phyloP scores from a whole-genome alignment of 768 basidiomycete species.

The Rhodocollybia butyracea region DNA sequence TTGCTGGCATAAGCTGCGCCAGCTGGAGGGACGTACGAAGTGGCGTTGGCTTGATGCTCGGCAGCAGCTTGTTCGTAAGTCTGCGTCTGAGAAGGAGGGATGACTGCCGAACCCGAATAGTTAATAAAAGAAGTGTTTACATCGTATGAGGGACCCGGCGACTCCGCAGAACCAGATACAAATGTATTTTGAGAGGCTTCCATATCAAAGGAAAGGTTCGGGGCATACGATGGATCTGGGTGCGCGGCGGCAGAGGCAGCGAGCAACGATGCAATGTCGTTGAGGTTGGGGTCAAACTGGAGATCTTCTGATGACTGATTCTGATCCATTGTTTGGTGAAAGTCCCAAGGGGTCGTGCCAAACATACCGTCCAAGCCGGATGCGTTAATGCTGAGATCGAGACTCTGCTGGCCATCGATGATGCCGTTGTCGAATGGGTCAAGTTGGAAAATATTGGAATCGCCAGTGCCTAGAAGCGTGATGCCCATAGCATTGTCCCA shows the following conservation, averaged over 20 bases:
- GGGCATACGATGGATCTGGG: background rate
- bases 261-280: background rate
- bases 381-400: conserved; percentile 22
- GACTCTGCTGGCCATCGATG: conserved; percentile 9
- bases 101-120: background rate
- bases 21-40: conserved; percentile 49
- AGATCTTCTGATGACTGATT: background rate
- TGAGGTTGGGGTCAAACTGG: background rate
- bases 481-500: conserved; percentile 26
- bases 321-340: background rate
- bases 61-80: conserved; percentile 11
- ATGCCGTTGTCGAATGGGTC: conserved; percentile 22
- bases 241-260: too few relatives aligned
- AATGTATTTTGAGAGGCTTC: too few relatives aligned
- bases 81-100: background rate
- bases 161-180: too few relatives aligned
- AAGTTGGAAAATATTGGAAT: conserved; percentile 34
- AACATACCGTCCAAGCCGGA: conserved; percentile 32
- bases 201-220: too few relatives aligned
- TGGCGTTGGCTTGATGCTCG: conserved; percentile 7
- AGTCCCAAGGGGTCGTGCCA: conserved; percentile 2
- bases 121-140: too few relatives aligned
- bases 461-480: conserved; percentile 25
- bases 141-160: too few relatives aligned
- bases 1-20: conserved; percentile 48